Evolutionary conservation across 148 eudicot genomes (phyloP).

Genomic region (Camellia japonica): DNA sequence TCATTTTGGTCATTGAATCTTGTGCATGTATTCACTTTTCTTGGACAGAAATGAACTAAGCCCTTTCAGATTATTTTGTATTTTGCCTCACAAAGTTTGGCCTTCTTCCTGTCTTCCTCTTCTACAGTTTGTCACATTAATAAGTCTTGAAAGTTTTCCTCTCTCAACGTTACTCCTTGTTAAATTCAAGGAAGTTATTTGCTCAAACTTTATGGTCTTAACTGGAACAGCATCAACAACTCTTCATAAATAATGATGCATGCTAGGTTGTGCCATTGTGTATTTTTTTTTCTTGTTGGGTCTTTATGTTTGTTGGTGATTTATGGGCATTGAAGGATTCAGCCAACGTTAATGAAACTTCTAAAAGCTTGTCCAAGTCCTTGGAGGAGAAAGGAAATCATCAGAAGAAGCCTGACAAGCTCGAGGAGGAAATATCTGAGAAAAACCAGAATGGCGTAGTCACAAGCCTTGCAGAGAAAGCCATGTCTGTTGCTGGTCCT

Average conservation of each 20-base stretch:
- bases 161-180: neutral
- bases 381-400: slow-evolving; percentile 22
- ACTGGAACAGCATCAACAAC: neutral
- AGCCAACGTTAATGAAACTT: slow-evolving; percentile 22
- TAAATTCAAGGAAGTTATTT: neutral
- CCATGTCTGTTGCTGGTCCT: slow-evolving; percentile 95
- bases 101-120: neutral
- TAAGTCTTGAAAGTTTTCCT: neutral
- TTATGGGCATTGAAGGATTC: slow-evolving; percentile 41
- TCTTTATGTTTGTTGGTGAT: slow-evolving; percentile 13
- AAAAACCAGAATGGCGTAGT: slow-evolving; percentile 50
- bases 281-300: neutral
- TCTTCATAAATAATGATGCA: neutral
- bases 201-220: neutral
- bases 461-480: slow-evolving; percentile 89
- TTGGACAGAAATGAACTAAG: neutral
- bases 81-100: neutral
- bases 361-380: slow-evolving; percentile 31
- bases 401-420: slow-evolving; percentile 32
- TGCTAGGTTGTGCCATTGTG: neutral
- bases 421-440: slow-evolving; percentile 36
- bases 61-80: neutral
- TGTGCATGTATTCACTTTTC: neutral
- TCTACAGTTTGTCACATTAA: neutral
- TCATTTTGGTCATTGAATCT: neutral